phyloP scores from a whole-genome alignment of 495 filamentous ascomycete genomes.

The Pseudomonodictys pantanalensis region DNA sequence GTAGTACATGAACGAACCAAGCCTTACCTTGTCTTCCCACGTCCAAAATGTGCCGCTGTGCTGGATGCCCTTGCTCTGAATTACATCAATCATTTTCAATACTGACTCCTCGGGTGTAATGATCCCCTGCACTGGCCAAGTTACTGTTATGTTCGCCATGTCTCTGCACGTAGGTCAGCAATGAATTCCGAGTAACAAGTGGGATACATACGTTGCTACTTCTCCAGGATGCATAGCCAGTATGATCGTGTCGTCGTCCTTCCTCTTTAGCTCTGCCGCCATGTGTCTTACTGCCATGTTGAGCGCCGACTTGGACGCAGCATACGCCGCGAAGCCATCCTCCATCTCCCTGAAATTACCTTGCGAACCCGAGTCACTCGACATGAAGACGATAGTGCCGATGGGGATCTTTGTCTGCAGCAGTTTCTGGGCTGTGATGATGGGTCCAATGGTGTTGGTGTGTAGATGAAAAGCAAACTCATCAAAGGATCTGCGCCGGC shows the following conservation, averaged over 20 bases:
- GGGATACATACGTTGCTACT: slow-evolving; percentile 48
- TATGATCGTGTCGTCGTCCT: slow-evolving; percentile 47
- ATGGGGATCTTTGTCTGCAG: slow-evolving; percentile 47
- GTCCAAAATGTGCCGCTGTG: slow-evolving; percentile 57
- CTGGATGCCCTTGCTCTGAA: slow-evolving; percentile 47
- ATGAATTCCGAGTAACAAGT: not conserved
- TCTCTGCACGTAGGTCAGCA: slow-evolving; percentile 39
- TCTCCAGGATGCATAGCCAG: slow-evolving; percentile 58
- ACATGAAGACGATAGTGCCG: slow-evolving; percentile 52
- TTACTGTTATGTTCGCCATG: slow-evolving; percentile 49
- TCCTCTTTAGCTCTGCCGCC: slow-evolving; percentile 52
- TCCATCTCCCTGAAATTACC: slow-evolving; percentile 51
- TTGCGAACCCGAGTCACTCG: slow-evolving; percentile 51
- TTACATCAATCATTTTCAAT: slow-evolving; percentile 50
- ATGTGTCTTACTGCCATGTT: slow-evolving; percentile 57
- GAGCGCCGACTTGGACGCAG: slow-evolving; percentile 57
- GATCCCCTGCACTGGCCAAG: slow-evolving; percentile 52
- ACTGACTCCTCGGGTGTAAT: slow-evolving; percentile 52
- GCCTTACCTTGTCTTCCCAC: slow-evolving; percentile 47
- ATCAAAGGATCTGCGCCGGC: slow-evolving; percentile 46
- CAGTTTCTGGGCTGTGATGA: slow-evolving; percentile 54
- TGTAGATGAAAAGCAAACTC: slow-evolving; percentile 54
- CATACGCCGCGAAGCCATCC: slow-evolving; percentile 60
- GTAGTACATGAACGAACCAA: too few species aligned
- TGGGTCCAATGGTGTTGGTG: slow-evolving; percentile 58